Percentiles rank a stretch among this genome's conserved stretches.
Conservation (phyloP, 495 filamentous ascomycete species). For the Aspergillus mulundensis region DNA sequence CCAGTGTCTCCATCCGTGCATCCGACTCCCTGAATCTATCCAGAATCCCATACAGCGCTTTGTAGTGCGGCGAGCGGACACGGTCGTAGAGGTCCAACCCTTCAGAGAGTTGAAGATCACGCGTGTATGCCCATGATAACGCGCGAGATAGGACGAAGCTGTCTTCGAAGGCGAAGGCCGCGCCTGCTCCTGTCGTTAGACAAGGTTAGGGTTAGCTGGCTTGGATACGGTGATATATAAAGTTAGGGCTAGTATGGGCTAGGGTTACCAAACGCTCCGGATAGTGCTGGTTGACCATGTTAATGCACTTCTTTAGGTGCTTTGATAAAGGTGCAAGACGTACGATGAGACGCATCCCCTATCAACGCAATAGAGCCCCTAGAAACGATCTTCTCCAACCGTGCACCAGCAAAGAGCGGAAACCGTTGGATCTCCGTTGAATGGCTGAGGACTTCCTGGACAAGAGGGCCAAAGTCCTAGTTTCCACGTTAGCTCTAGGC, state of each 20-base stretch:
- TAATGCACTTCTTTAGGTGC: too few relatives aligned
- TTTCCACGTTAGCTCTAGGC: not conserved
- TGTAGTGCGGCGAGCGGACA: slow-evolving; percentile 25
- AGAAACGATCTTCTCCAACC: slow-evolving; percentile 11
- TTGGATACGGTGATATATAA: not conserved
- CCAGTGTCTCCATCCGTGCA: not conserved
- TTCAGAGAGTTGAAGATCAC: not conserved
- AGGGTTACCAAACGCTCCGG: slow-evolving; percentile 24
- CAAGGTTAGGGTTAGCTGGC: not conserved
- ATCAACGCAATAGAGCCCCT: slow-evolving; percentile 18
- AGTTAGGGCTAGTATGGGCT: slow-evolving; percentile 4
- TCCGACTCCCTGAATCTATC: slow-evolving; percentile 13
- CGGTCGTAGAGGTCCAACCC: slow-evolving; percentile 21
- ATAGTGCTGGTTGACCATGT: slow-evolving; percentile 15
- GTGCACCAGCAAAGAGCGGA: slow-evolving; percentile 21
- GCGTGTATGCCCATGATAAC: slow-evolving; percentile 18
- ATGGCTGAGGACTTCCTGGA: slow-evolving; percentile 16
- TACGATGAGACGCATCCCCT: slow-evolving; percentile 29
- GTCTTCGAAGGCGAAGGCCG: slow-evolving; percentile 60
- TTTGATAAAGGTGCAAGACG: too few relatives aligned
- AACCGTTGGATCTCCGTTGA: slow-evolving; percentile 22
- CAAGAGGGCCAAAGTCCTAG: slow-evolving; percentile 20
- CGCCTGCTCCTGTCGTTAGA: slow-evolving; percentile 43
- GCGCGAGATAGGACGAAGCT: slow-evolving; percentile 44
- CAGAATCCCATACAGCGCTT: slow-evolving; percentile 21